Percentiles rank a stretch among this genome's conserved stretches.
These are phyloP conservation scores for Fusarium dimerum DNA, from an alignment of 2,329 filamentous ascomycete genomes.

Conservation along the genomic window DNA sequence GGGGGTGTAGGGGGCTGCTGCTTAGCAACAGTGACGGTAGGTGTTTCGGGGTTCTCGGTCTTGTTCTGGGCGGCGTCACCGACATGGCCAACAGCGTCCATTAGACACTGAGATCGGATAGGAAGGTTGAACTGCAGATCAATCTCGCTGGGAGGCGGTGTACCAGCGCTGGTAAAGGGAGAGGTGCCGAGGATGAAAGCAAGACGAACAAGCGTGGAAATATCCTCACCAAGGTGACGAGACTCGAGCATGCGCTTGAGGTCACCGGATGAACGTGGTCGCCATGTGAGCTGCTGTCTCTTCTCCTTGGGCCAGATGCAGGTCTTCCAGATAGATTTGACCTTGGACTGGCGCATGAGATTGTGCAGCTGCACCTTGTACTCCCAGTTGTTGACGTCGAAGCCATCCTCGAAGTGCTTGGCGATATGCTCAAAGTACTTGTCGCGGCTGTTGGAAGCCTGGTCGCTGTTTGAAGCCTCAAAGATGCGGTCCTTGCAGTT, in stretches of 20 bases:
- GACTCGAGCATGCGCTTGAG: constrained; percentile 47
- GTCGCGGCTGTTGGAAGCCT: constrained; percentile 39
- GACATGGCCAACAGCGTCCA: constrained; percentile 34
- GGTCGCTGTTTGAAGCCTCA: constrained; percentile 39
- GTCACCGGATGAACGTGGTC: constrained; percentile 43
- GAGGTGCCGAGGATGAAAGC: constrained; percentile 46
- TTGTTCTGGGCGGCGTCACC: constrained; percentile 26
- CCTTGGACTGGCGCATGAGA: constrained; percentile 43
- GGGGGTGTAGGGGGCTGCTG: constrained; percentile 33
- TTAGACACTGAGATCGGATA: constrained; percentile 37
- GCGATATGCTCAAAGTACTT: constrained; percentile 50
- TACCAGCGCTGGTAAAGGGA: constrained; percentile 38
- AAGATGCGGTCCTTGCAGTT: constrained; percentile 45
- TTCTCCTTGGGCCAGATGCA: constrained; percentile 48
- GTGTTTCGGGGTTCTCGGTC: constrained; percentile 27
- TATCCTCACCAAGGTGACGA: constrained; percentile 43
- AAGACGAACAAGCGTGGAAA: constrained; percentile 43
- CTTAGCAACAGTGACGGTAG: constrained; percentile 29
- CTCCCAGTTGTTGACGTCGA: constrained; percentile 45
- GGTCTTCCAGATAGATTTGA: constrained; percentile 48
- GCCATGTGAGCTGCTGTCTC: constrained; percentile 42
- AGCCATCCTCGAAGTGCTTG: constrained; percentile 47
- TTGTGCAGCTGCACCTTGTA: constrained; percentile 47
- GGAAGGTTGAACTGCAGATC: constrained; percentile 42
- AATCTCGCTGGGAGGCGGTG: constrained; percentile 41